Evolutionary conservation across 805 yeast genomes (phyloP).

Genomic region (Yamadazyma sp.): DNA sequence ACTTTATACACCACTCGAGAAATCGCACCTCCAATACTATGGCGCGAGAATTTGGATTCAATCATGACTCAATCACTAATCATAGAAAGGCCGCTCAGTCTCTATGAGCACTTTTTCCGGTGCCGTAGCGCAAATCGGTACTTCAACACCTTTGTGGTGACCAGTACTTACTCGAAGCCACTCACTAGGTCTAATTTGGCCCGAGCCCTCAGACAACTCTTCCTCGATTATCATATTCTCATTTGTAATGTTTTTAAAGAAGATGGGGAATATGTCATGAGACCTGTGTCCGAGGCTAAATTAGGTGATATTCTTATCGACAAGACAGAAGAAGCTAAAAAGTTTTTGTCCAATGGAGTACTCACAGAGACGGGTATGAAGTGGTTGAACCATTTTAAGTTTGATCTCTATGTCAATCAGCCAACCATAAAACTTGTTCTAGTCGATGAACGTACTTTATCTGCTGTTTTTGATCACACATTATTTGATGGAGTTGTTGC

Average conservation of each 20-base stretch:
- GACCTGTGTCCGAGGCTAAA: slow-evolving; percentile 23
- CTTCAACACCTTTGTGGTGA: slow-evolving; percentile 34
- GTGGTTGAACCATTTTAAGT: slow-evolving; percentile 19
- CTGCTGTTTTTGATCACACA: slow-evolving; percentile 36
- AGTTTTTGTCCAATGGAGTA: slow-evolving; percentile 17
- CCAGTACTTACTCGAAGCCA: slow-evolving; percentile 29
- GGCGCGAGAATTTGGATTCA: no score
- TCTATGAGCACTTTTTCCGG: slow-evolving; percentile 35
- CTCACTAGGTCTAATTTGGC: slow-evolving; percentile 20
- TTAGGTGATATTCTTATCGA: slow-evolving; percentile 28
- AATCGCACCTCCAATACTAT: no score
- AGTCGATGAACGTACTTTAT: slow-evolving; percentile 22
- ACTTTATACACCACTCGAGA: no score
- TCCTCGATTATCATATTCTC: slow-evolving; percentile 36
- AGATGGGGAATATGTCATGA: slow-evolving; percentile 18
- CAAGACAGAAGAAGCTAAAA: slow-evolving; percentile 9
- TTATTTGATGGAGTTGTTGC: slow-evolving; percentile 41
- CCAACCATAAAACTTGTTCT: slow-evolving; percentile 32
- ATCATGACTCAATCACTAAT: slow-evolving; percentile 1
- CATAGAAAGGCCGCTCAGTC: slow-evolving; percentile 25
- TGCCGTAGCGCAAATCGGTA: slow-evolving; percentile 29
- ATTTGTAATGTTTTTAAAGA: slow-evolving; percentile 29
- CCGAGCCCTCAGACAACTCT: slow-evolving; percentile 29
- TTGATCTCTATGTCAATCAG: slow-evolving; percentile 22
- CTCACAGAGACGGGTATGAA: slow-evolving; percentile 33